Evolutionary conservation across 148 eudicot genomes (phyloP).

Genomic region (Nepenthes mirabilis): DNA sequence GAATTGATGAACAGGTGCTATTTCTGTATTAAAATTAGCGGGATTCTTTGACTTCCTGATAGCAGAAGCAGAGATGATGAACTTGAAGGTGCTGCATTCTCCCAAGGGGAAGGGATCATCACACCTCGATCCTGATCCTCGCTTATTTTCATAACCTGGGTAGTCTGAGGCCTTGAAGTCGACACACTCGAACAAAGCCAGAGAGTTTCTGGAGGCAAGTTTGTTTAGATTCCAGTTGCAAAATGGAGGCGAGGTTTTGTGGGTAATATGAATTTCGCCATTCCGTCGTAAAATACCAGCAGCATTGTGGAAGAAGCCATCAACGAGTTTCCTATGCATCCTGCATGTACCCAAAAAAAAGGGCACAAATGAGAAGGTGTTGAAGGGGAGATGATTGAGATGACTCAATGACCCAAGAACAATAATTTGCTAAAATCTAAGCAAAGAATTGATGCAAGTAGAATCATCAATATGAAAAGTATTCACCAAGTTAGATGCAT

Average conservation of each 20-base stretch:
- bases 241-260: slow-evolving; percentile 39
- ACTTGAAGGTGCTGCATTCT: slow-evolving; percentile 41
- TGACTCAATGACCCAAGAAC: no score
- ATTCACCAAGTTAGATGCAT: not conserved
- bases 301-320: slow-evolving; percentile 45
- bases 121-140: slow-evolving; percentile 31
- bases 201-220: slow-evolving; percentile 23
- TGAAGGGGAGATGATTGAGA: no score
- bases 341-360: slow-evolving; percentile 10
- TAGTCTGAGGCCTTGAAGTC: slow-evolving; percentile 31
- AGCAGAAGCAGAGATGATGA: slow-evolving; percentile 9
- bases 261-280: slow-evolving; percentile 56
- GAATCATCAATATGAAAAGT: no score
- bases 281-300: slow-evolving; percentile 28
- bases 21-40: not conserved
- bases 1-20: not conserved
- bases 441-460: not conserved
- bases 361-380: not conserved
- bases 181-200: slow-evolving; percentile 14
- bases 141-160: slow-evolving; percentile 62
- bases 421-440: no score
- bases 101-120: slow-evolving; percentile 48
- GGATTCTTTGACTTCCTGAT: not conserved
- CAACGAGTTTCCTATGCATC: slow-evolving; percentile 30
- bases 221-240: slow-evolving; percentile 36